Base-by-base conservation (phyloP, 2,329 filamentous ascomycete genomes). In the Diaporthe longicolla region DNA sequence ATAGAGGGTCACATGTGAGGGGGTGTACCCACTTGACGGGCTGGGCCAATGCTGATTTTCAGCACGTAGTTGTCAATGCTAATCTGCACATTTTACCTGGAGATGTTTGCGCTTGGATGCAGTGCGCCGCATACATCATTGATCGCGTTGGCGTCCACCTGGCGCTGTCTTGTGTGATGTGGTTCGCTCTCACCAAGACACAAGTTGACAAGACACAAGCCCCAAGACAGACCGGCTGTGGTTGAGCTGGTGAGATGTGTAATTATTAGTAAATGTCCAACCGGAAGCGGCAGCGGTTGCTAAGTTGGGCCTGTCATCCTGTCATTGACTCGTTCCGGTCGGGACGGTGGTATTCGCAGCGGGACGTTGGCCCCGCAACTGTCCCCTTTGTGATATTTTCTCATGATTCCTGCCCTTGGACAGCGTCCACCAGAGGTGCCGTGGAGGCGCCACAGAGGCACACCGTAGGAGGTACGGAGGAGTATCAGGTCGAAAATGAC, bases 321-420 rank as follows among this genome's bases (percentile, higher is more conserved):
- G 63, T 54, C 63, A 68, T 68, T 68, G 63, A 68, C 63, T 68
- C 63, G 48, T 68, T 68, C 32, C 63, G 52, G 63, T 40, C 63
- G 21, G 48, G 48, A 52, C 63, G 45, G 63, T 68, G 63, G 63
- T 68, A 68, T 54, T 54, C 29, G 24, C 37, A 68, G 63, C 63
- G 63, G 63, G 63, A 68, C 63, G 63, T 68, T 54, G 63, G 63
- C 63, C 48, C 63, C 63, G 63, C 63, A 68, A 68, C 63, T 54
- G 63, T 24, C 32, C 63, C 63, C 29, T 40, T 15, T 26, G 48
- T 15, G 45, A 68, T 68, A 26, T 54, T 68, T 54, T 66, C 45
- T 52, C 10, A 52, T 40, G 63, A 66, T 52, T 52, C 61, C 61
- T 63, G 58, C 7, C 17, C 21, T 32, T 13, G 9, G 24, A 13